These are phyloP conservation scores for Pythium phragmiticola DNA, from an alignment of 352 stramenopile species.

Conservation along the genomic window DNA sequence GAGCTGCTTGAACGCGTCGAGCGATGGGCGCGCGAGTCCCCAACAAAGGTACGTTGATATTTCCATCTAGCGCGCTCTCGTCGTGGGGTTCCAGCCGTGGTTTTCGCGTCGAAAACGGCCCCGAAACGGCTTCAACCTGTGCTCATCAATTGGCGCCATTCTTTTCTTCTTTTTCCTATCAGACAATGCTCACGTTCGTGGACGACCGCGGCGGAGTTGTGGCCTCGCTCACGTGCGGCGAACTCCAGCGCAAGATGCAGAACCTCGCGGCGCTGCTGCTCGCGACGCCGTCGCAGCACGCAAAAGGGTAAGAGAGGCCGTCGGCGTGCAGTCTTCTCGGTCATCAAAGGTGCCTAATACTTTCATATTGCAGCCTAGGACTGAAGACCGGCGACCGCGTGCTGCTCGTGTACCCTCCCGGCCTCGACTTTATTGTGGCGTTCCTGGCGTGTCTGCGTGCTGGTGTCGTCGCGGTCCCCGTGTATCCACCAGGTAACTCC, in stretches of 20 bases:
- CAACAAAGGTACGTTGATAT: conserved; percentile 43
- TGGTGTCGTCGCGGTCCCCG: conserved; percentile 93
- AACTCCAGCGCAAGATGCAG: conserved; percentile 64
- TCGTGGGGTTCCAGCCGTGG: not conserved
- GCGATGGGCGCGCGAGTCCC: conserved; percentile 74
- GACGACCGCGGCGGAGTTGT: conserved; percentile 63
- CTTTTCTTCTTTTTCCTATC: conserved; percentile 15
- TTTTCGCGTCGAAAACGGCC: conserved; percentile 5
- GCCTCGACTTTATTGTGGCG: conserved; percentile 96
- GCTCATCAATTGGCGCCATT: not conserved
- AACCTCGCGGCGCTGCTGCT: conserved; percentile 69
- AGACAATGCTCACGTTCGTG: conserved; percentile 79
- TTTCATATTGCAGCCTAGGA: conserved; percentile 37
- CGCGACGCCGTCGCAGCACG: conserved; percentile 44
- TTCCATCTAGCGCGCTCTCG: not conserved
- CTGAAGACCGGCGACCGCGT: conserved; percentile 76
- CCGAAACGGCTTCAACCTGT: conserved; percentile 3
- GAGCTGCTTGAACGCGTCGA: conserved; percentile 72
- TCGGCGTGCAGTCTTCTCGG: not conserved
- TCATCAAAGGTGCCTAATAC: no score
- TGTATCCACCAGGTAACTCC: conserved; percentile 63
- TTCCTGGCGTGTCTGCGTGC: conserved; percentile 96
- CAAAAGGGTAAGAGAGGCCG: conserved; percentile 48
- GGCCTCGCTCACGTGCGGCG: conserved; percentile 52
- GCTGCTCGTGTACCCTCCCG: conserved; percentile 97